Conservation (phyloP, 345 rosid species). For the Microcos paniculata region DNA sequence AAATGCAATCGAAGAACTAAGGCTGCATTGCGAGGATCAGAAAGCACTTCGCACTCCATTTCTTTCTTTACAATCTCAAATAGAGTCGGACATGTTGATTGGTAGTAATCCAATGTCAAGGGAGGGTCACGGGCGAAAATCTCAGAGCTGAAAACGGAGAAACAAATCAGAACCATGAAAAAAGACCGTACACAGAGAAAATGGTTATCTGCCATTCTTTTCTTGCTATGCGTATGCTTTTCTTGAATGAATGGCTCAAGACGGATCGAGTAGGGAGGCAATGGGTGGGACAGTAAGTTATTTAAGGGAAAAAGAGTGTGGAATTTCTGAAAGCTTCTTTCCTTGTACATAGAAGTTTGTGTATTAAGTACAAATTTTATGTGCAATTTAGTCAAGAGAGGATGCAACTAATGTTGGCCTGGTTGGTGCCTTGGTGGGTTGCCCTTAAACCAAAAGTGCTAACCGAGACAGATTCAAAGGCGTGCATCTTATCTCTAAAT, state of each 20-base stretch:
- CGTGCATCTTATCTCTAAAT: background rate
- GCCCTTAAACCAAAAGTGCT: slow-evolving; percentile 28
- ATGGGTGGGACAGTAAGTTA: slow-evolving; percentile 31
- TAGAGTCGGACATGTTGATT: slow-evolving; percentile 61
- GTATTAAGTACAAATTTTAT: slow-evolving; percentile 17
- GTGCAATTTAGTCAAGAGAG: slow-evolving; percentile 43
- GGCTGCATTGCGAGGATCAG: slow-evolving; percentile 88
- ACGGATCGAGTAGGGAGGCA: slow-evolving; percentile 22
- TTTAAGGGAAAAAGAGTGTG: slow-evolving; percentile 23
- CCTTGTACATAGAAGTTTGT: slow-evolving; percentile 17
- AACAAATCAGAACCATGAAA: slow-evolving; percentile 16
- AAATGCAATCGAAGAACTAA: slow-evolving; percentile 65
- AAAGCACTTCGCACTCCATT: slow-evolving; percentile 84
- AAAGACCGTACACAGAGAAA: background rate
- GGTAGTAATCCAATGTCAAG: slow-evolving; percentile 67
- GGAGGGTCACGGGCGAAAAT: slow-evolving; percentile 40
- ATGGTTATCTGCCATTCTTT: background rate
- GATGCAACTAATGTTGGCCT: slow-evolving; percentile 62
- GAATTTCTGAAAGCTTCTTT: background rate
- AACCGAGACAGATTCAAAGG: background rate
- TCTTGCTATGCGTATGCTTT: background rate
- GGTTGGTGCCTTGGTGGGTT: slow-evolving; percentile 58
- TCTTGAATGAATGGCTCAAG: background rate
- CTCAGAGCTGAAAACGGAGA: slow-evolving; percentile 15
- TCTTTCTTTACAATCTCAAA: slow-evolving; percentile 71